Base-by-base conservation (phyloP, 106 monocot genomes). In the Iris macrosiphon region DNA sequence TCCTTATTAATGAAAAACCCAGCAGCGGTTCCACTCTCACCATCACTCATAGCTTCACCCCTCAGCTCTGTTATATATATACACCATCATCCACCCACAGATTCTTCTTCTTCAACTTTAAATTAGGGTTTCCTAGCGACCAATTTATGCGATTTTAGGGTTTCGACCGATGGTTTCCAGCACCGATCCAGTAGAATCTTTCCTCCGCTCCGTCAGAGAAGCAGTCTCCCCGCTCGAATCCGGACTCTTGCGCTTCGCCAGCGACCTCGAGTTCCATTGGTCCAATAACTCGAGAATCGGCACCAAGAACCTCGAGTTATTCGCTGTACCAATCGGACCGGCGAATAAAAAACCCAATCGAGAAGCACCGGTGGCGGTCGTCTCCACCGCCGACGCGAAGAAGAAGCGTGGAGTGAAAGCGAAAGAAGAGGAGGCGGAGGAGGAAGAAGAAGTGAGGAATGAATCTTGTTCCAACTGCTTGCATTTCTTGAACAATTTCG, bases 381-480 rank as follows among this genome's bases (percentile, higher is more conserved):
- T 31, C 1, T 24, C 3, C 2, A 7, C 51, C 16, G 71, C 52
- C 16, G 67, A 62, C 44, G 58, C 26, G 75, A 67, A 44, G 57
- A 66, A 45, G 63, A 67, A 48, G 14, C 23, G 65, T 48, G 49
- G 24, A 0, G 47, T 31, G 46, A 57, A 26, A n/a, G n/a, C n/a
- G n/a, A n/a, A n/a, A n/a, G n/a, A n/a, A n/a, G n/a, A n/a, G n/a
- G n/a, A n/a, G n/a, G n/a, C n/a, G n/a, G n/a, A n/a, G 26, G 34
- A 40, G 52, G 45, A 31, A 7, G 62, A 56, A n/a, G 57, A 20
- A 2, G 50, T 19, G 31, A 52, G 58, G 28, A 60, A 63, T 19
- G 85, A 43, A 47, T 77, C 72, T 40, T 82, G 76, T 38, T 45
- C 44, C 17, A 73, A 73, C 28, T 82, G 76, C 67, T 53, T 76